phyloP scores from a whole-genome alignment of 805 yeast genomes.

The Yamadazyma nakazawae region DNA sequence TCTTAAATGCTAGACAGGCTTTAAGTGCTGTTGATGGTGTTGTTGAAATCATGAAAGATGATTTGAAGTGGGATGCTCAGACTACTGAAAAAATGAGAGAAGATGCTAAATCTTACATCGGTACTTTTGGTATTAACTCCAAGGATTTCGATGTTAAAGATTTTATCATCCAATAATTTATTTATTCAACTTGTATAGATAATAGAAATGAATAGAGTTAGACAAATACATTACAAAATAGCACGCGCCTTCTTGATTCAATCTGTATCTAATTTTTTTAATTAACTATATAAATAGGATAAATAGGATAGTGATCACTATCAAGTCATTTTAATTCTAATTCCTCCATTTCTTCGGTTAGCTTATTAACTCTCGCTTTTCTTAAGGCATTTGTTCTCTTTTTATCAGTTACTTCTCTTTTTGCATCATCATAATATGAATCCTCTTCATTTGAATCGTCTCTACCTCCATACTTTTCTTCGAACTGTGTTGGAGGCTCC shows the following conservation, averaged over 20 bases:
- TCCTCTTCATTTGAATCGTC: slow-evolving; percentile 16
- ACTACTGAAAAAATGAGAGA: slow-evolving; percentile 52
- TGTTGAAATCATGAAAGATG: slow-evolving; percentile 78
- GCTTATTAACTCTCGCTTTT: slow-evolving; percentile 36
- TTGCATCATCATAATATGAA: slow-evolving; percentile 11
- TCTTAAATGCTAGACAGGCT: slow-evolving; percentile 84
- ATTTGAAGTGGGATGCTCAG: slow-evolving; percentile 66
- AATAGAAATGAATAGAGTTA: slow-evolving; percentile 3
- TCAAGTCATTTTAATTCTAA: slow-evolving; percentile 13
- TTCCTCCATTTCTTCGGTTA: slow-evolving; percentile 30
- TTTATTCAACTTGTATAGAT: slow-evolving; percentile 4
- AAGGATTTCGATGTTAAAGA: slow-evolving; percentile 24
- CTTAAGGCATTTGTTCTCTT: slow-evolving; percentile 33
- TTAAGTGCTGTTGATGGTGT: slow-evolving; percentile 77
- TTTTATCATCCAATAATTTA: slow-evolving; percentile 19
- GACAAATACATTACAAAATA: too few species aligned
- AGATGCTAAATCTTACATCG: slow-evolving; percentile 55
- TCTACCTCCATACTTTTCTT: slow-evolving; percentile 18
- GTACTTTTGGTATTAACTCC: slow-evolving; percentile 52
- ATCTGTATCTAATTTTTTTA: not conserved
- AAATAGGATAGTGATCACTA: not conserved
- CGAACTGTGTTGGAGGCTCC: slow-evolving; percentile 29
- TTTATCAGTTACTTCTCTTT: slow-evolving; percentile 26
- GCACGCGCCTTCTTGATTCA: too few species aligned
- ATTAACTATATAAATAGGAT: not conserved